Percentiles rank a stretch among this genome's conserved stretches.
phyloP scores from a whole-genome alignment of 768 basidiomycete genomes.

The Serendipita vermifera region DNA sequence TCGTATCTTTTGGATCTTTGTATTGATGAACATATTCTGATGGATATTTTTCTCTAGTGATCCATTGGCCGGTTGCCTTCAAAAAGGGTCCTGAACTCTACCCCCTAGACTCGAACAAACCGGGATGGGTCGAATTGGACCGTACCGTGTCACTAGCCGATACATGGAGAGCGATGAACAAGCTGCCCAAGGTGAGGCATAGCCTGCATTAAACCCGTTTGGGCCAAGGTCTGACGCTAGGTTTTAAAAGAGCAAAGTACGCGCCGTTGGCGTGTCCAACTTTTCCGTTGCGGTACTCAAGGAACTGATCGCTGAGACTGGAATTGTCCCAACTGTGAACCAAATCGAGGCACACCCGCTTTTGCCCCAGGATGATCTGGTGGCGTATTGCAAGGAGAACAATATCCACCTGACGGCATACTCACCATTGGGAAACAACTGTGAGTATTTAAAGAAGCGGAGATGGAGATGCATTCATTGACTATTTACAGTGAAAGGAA shows the following conservation, averaged over 20 bases:
- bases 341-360: constrained; percentile 78
- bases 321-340: constrained; percentile 62
- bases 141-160: constrained; percentile 48
- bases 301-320: constrained; percentile 54
- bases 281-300: constrained; percentile 54
- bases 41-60: constrained; percentile 29
- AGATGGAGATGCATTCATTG: constrained; percentile 2
- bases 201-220: constrained; percentile 25
- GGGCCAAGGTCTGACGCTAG: background rate
- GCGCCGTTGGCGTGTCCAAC: constrained; percentile 71
- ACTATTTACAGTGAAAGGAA: constrained; percentile 36
- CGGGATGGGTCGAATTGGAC: constrained; percentile 43
- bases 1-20: constrained; percentile 22
- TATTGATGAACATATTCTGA: background rate
- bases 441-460: constrained; percentile 26
- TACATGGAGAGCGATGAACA: constrained; percentile 73
- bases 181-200: constrained; percentile 52
- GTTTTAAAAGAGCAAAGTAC: constrained; percentile 32
- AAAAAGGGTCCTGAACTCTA: constrained; percentile 39
- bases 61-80: constrained; percentile 75
- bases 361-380: constrained; percentile 60
- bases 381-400: constrained; percentile 53
- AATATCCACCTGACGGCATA: constrained; percentile 60
- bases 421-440: constrained; percentile 68
- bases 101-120: constrained; percentile 37